These are phyloP conservation scores for Penicillium sp. DNA, from an alignment of 2,329 filamentous ascomycete species.

Conservation along the genomic window DNA sequence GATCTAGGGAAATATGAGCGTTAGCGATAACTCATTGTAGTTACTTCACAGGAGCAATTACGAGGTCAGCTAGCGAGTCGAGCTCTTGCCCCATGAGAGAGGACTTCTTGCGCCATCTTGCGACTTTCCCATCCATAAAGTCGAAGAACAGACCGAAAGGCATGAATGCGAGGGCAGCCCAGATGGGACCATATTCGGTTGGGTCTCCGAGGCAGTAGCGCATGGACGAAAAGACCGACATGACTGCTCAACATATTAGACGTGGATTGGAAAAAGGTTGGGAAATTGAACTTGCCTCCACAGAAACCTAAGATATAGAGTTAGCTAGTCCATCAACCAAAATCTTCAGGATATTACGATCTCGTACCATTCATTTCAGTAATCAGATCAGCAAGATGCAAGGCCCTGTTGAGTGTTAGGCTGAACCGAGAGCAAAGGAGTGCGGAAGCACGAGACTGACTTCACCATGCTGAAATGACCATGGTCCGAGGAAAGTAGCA, in stretches of 20 bases:
- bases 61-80: constrained; percentile 91
- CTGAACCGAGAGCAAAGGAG: neutral
- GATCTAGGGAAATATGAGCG: constrained; percentile 57
- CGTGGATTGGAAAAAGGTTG: constrained; percentile 2
- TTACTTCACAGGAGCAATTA: constrained; percentile 42
- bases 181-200: constrained; percentile 65
- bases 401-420: constrained; percentile 35
- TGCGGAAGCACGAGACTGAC: constrained; percentile 29
- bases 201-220: constrained; percentile 81
- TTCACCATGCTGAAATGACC: constrained; percentile 53
- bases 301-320: constrained; percentile 42
- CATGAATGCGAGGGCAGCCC: constrained; percentile 79
- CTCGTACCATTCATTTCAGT: constrained; percentile 49
- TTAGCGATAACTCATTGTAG: neutral
- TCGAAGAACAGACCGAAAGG: constrained; percentile 96
- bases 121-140: constrained; percentile 95
- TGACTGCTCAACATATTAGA: constrained; percentile 52
- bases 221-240: constrained; percentile 94
- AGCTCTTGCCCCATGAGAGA: constrained; percentile 97
- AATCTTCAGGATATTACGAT: neutral
- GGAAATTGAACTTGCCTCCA: constrained; percentile 40
- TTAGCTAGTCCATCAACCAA: constrained; percentile 17
- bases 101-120: constrained; percentile 93
- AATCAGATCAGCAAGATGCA: constrained; percentile 51
- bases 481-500: constrained; percentile 46